Base-by-base conservation (phyloP, 2,329 filamentous ascomycete genomes). In the Aspergillus caelatus region DNA sequence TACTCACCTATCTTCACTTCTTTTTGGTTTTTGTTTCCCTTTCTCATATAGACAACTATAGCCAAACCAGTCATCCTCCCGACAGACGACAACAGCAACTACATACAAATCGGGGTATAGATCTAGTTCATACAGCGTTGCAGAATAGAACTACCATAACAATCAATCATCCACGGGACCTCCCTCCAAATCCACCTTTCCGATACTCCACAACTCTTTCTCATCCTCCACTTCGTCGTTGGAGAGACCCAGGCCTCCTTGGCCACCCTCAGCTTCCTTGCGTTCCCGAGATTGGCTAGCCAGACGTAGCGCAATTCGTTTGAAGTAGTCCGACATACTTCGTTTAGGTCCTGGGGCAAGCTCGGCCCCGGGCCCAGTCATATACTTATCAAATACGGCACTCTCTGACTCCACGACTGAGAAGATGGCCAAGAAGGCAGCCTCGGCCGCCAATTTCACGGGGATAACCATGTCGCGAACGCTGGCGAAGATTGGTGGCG, bases 251-350 rank as follows among this genome's bases (percentile, higher is more conserved):
- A 98, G 76, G 0, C 93, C 93, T 54, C 94, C 94, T 63, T 90
- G 86, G 9, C 94, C 95, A 65, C 94, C 94, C 76, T 97, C 94
- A 0, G 95, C 95, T 70, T 97, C 94, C 73, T 88, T 91, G 71
- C 95, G 86, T 81, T 99, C 95, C 66, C 93, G 86, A 1, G 92
- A 93, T 77, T 98, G 95, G 21, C 83, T 86, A n/a, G 91, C 94
- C 23, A 98, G 81, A 70, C 94, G 87, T 72, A 94, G 78, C 1
- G 93, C 93, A 67, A 99, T 92, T 48, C 95, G 85, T 84, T 97
- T 97, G 82, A 98, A 98, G 81, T 99, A 99, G 77, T 99, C 95
- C 63, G 89, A 86, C 91, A 99, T 97, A 77, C 90, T 93, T 70
- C 94, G 86, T 85, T 96, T 95, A 21, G 88, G 88, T 46, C 87